Percentiles rank a stretch among this genome's conserved stretches.
Conservation (phyloP, 2,329 filamentous ascomycete genomes). For the Apiospora aurea region DNA sequence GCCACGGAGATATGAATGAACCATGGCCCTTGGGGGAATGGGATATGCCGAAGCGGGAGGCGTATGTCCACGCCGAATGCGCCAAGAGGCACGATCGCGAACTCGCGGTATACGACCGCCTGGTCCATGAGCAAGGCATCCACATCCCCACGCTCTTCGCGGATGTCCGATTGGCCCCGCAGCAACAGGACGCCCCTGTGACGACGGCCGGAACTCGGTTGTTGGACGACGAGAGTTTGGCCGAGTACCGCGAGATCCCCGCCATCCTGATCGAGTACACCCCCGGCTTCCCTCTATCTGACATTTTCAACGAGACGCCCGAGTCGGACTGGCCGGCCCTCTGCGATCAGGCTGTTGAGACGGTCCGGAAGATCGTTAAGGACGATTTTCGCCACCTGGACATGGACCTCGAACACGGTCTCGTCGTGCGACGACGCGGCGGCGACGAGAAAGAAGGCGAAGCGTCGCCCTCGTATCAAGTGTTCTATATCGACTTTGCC, state of each 20-base stretch:
- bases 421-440: not conserved
- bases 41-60: not conserved
- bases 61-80: not conserved
- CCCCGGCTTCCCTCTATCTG: not conserved
- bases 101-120: not conserved
- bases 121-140: not conserved
- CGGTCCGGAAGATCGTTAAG: not conserved
- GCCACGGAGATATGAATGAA: too few species aligned
- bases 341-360: not conserved
- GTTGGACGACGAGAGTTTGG: not conserved
- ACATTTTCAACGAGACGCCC: not conserved
- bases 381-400: not conserved
- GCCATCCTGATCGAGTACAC: not conserved
- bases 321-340: conserved; percentile 3
- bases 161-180: not conserved
- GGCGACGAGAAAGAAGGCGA: not conserved
- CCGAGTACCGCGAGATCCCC: not conserved
- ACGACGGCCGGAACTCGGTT: not conserved
- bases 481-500: not conserved
- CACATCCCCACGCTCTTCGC: not conserved
- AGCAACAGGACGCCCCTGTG: not conserved
- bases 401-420: not conserved
- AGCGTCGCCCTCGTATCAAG: not conserved
- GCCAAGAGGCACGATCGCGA: not conserved
- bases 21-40: not conserved